Base-by-base conservation (phyloP, 441 rosid genomes). In the Pelargonium fulgidum region DNA sequence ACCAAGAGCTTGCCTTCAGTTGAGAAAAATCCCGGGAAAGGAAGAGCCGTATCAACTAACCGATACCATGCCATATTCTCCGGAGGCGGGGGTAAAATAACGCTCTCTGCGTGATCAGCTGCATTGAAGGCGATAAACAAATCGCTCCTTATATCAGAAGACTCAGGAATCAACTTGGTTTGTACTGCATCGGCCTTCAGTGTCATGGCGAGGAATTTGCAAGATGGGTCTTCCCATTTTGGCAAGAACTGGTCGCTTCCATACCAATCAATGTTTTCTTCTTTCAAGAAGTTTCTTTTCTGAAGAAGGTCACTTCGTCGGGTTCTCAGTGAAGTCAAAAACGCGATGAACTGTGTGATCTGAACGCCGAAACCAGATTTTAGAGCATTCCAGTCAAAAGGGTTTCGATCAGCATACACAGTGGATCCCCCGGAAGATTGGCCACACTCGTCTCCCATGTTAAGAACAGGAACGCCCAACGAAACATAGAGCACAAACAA, bases 401-500 rank as follows among this genome's bases (percentile, higher is more conserved):
- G 72, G 62, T 84, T 91, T 68, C 89, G 70, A 66, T 82, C 82
- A 6, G 63, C 64, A 54, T 83, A 80, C 54, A 86, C 81, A 75
- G 70, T 80, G 56, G 93, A 91, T 42, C 95, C 99, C 0, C 87
- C 77, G 3, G 91, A 76, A 20, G 99, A 91, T 72, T 86, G 80
- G 73, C 97, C 97, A 50, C 92, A 91, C 76, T 93, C 96, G 73
- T 91, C 99, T 70, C 99, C 99, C 96, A 87, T 87, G 83, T 87
- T 89, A 54, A 93, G 93, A 67, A 89, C 84, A 0, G 99, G 99
- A 66, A 88, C 79, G 52, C 97, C 99, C 6, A 87, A 78, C 3
- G 99, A 91, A 71, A 91, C 77, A 79, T 74, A 91, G 54, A 88
- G 77, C 74, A 87, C 77, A 65, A 93, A 91, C 73, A 93, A 80